A percentile compares a stretch with the other conserved stretches of the same genome.
These are phyloP conservation scores for Plectosphaerella sp. DNA, from an alignment of 2,329 filamentous ascomycete genomes.

Conservation along the genomic window DNA sequence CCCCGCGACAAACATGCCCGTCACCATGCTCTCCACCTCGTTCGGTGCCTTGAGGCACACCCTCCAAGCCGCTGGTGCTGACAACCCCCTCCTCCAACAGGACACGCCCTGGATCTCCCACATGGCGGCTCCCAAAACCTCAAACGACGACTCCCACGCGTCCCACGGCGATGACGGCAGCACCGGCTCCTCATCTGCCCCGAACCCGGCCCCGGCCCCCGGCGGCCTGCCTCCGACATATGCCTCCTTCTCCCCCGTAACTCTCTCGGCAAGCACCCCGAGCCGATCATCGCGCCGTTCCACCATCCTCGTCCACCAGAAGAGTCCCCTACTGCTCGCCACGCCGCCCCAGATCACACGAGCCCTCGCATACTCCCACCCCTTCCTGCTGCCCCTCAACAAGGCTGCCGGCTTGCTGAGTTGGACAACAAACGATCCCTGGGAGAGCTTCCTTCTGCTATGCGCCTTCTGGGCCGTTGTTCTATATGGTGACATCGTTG, in stretches of 20 bases:
- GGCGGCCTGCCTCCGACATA: conserved; percentile 62
- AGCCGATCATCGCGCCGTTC: conserved; percentile 65
- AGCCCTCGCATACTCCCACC: conserved; percentile 91
- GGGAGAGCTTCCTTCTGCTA: conserved; percentile 93
- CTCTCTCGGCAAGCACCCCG: conserved; percentile 63
- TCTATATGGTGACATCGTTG: conserved; percentile 80
- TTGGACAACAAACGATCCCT: conserved; percentile 91
- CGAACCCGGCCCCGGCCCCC: conserved; percentile 12
- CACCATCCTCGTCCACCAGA: conserved; percentile 93
- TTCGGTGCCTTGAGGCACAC: conserved; percentile 1
- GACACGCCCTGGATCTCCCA: conserved; percentile 49
- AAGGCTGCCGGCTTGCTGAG: conserved; percentile 79
- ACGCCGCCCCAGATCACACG: conserved; percentile 94
- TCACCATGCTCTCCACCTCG: not conserved
- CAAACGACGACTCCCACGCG: conserved; percentile 28
- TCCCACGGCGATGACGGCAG: conserved; percentile 17
- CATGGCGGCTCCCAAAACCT: conserved; percentile 41
- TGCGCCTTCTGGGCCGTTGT: conserved; percentile 80
- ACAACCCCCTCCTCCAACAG: conserved; percentile 17
- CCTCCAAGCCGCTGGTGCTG: conserved; percentile 8
- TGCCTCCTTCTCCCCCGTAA: conserved; percentile 85
- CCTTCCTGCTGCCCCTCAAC: conserved; percentile 86
- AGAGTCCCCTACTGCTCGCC: conserved; percentile 85
- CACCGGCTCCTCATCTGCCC: conserved; percentile 21
- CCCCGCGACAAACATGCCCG: not conserved